Percentiles rank a stretch among this genome's conserved stretches.
Evolutionary conservation across 1,139 yeast species (phyloP).

Genomic region (Hyphopichia wangnamkhiaoensis): DNA sequence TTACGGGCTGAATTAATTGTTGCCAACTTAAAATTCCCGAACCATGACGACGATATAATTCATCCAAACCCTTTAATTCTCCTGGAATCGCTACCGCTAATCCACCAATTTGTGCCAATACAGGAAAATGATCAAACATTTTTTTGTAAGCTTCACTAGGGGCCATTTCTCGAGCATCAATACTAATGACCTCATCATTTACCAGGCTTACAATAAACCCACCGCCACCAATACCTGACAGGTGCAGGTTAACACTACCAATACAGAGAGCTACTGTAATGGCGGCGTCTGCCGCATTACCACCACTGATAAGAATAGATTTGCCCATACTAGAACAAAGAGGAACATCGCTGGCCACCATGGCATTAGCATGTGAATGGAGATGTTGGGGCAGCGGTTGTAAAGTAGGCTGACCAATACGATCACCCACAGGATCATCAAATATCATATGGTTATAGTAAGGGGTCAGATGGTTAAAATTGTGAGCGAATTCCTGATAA

Average conservation of each 20-base stretch:
- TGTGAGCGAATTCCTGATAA: background rate
- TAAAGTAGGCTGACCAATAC: constrained; percentile 36
- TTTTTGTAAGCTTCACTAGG: constrained; percentile 62
- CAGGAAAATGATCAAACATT: constrained; percentile 57
- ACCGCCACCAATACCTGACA: constrained; percentile 95
- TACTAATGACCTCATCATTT: constrained; percentile 51
- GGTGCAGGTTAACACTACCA: constrained; percentile 78
- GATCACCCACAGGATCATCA: constrained; percentile 29
- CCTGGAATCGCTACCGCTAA: constrained; percentile 88
- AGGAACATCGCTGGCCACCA: constrained; percentile 77
- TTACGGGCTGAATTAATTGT: constrained; percentile 76
- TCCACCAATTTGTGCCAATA: constrained; percentile 72
- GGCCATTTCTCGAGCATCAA: constrained; percentile 90
- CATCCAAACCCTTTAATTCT: constrained; percentile 77
- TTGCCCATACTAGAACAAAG: constrained; percentile 71
- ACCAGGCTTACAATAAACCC: constrained; percentile 65
- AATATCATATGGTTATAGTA: background rate
- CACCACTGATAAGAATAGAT: constrained; percentile 61
- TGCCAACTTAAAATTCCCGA: constrained; percentile 73
- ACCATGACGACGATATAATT: constrained; percentile 59
- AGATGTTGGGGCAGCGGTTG: constrained; percentile 32
- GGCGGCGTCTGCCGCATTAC: constrained; percentile 89
- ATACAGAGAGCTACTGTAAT: constrained; percentile 87
- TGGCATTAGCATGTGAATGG: constrained; percentile 47
- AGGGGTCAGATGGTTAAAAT: background rate